phyloP scores from a whole-genome alignment of 345 rosid species.

The Citropsis articulata region DNA sequence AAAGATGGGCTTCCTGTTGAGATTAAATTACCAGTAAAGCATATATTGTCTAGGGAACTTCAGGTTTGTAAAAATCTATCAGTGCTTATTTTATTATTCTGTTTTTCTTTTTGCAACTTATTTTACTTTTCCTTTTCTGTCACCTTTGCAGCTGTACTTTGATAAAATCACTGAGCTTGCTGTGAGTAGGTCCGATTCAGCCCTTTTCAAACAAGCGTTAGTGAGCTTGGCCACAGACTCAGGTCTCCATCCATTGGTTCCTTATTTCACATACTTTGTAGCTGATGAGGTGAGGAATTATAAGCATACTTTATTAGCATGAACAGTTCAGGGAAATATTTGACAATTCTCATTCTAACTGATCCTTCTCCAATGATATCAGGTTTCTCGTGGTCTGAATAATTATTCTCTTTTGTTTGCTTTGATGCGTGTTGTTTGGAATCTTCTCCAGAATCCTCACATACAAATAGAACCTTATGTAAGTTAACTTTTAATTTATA shows the following conservation, averaged over 20 bases:
- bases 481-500: conserved; percentile 36
- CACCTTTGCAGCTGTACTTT: conserved; percentile 73
- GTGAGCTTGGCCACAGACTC: conserved; percentile 93
- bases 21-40: conserved; percentile 84
- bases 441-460: conserved; percentile 90
- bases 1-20: conserved; percentile 78
- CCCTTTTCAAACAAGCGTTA: conserved; percentile 85
- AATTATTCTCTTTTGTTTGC: conserved; percentile 79
- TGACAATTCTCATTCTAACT: conserved; percentile 14
- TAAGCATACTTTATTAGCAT: neutral
- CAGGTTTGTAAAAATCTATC: conserved; percentile 49
- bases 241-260: conserved; percentile 96
- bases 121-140: neutral
- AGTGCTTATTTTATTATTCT: neutral
- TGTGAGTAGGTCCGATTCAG: conserved; percentile 66
- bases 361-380: conserved; percentile 24
- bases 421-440: conserved; percentile 84
- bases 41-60: conserved; percentile 84
- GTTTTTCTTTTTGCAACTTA: neutral
- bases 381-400: conserved; percentile 92
- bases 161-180: conserved; percentile 93
- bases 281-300: conserved; percentile 80
- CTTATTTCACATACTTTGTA: conserved; percentile 87
- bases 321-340: neutral
- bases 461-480: conserved; percentile 92